A percentile compares a stretch with the other conserved stretches of the same genome.
Conservation (phyloP, 495 filamentous ascomycete genomes). For the Cercophora newfieldiana region DNA sequence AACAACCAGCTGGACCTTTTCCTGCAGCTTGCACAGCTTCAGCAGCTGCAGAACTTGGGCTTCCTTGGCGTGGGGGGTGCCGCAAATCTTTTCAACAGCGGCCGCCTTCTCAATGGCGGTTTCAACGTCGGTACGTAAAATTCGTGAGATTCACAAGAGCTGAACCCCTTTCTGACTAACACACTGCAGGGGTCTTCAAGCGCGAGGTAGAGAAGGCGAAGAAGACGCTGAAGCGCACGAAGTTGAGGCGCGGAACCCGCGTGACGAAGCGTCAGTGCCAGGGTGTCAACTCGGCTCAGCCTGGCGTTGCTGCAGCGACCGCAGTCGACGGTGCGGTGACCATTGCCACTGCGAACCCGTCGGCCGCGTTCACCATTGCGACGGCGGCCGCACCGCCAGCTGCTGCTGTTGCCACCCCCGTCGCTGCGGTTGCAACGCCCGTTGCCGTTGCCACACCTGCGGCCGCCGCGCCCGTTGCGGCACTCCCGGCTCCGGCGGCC, state of each 20-base stretch:
- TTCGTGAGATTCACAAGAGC: not conserved
- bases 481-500: not conserved
- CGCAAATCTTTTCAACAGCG: conserved; percentile 39
- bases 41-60: conserved; percentile 42
- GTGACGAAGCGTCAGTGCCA: conserved; percentile 24
- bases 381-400: conserved; percentile 10
- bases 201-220: conserved; percentile 35
- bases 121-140: conserved; percentile 39
- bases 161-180: conserved; percentile 23
- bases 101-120: conserved; percentile 27
- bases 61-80: conserved; percentile 38
- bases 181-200: conserved; percentile 35
- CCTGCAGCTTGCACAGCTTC: conserved; percentile 44
- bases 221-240: conserved; percentile 32
- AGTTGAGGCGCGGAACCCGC: conserved; percentile 21
- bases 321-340: not conserved
- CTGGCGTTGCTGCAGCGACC: not conserved
- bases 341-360: conserved; percentile 13
- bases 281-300: not conserved
- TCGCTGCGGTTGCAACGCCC: not conserved
- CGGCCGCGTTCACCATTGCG: not conserved
- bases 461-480: conserved; percentile 10
- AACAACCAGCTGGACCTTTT: conserved; percentile 42
- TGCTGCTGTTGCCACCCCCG: conserved; percentile 1
- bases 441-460: conserved; percentile 14